phyloP scores from a whole-genome alignment of 345 rosid genomes.

The Citrus sinensis region DNA sequence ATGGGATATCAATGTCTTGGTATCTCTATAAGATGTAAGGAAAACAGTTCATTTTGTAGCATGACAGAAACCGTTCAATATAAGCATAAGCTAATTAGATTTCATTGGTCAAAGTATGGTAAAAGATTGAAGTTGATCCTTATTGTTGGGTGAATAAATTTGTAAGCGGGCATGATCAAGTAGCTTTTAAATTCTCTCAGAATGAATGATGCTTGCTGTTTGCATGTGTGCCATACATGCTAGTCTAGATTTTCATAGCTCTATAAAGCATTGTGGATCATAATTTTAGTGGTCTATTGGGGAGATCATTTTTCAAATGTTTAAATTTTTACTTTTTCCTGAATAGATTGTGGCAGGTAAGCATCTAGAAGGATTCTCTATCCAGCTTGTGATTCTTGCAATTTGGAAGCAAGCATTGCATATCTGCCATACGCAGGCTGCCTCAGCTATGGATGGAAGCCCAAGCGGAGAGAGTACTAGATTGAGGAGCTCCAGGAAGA shows the following conservation, averaged over 20 bases:
- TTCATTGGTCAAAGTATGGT: neutral
- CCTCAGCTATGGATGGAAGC: conserved; percentile 84
- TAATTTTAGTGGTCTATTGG: conserved; percentile 1
- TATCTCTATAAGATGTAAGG: neutral
- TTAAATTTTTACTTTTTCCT: conserved; percentile 16
- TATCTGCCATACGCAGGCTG: conserved; percentile 92
- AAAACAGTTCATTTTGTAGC: neutral
- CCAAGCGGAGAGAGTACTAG: conserved; percentile 49
- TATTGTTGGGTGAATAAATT: neutral
- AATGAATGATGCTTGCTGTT: neutral
- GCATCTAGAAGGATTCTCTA: conserved; percentile 82
- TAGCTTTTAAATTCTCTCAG: neutral
- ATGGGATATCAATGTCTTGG: neutral
- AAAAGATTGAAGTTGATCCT: neutral
- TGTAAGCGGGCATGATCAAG: neutral
- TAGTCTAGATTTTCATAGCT: conserved; percentile 1
- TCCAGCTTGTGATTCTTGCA: conserved; percentile 90
- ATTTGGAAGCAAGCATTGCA: conserved; percentile 93
- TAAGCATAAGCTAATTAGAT: neutral
- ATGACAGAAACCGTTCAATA: neutral
- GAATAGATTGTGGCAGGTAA: conserved; percentile 47
- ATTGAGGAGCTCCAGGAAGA: conserved; percentile 51
- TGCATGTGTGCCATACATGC: conserved; percentile 5
- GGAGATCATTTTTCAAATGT: neutral
- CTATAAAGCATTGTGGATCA: neutral